A percentile compares a stretch with the other conserved stretches of the same genome.
These are phyloP conservation scores for Aureobasidium sp. DNA, from an alignment of 2,329 filamentous ascomycete genomes.

Conservation along the genomic window DNA sequence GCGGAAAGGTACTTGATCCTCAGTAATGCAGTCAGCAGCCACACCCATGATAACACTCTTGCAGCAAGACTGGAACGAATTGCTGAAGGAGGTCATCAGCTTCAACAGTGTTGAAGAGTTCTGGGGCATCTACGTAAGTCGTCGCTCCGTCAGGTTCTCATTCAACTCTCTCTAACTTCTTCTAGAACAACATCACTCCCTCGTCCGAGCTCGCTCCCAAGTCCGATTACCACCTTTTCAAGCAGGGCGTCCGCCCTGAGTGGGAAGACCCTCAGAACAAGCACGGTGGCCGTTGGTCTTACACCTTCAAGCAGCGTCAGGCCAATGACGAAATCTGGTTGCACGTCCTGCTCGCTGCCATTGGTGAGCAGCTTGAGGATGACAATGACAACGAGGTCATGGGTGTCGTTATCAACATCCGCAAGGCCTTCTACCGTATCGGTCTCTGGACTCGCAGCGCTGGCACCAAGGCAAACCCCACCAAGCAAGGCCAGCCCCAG, in stretches of 20 bases:
- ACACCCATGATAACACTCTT: slow-evolving; percentile 13
- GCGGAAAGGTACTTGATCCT: slow-evolving; percentile 63
- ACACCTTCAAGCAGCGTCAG: slow-evolving; percentile 93
- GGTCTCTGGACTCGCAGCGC: slow-evolving; percentile 95
- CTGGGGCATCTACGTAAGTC: slow-evolving; percentile 95
- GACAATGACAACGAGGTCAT: slow-evolving; percentile 95
- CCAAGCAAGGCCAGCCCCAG: slow-evolving; percentile 55
- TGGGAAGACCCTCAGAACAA: slow-evolving; percentile 99
- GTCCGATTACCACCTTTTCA: slow-evolving; percentile 99
- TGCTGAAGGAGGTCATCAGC: slow-evolving; percentile 96
- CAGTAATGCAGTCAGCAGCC: background rate
- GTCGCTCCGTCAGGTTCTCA: background rate
- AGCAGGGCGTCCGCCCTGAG: slow-evolving; percentile 90
- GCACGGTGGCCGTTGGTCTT: slow-evolving; percentile 98
- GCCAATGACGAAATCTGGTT: slow-evolving; percentile 98
- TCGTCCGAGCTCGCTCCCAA: slow-evolving; percentile 94
- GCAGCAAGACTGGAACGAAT: slow-evolving; percentile 86
- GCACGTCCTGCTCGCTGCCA: slow-evolving; percentile 91
- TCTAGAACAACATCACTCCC: slow-evolving; percentile 93
- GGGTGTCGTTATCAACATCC: slow-evolving; percentile 98
- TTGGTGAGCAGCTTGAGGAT: slow-evolving; percentile 94
- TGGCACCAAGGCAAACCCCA: slow-evolving; percentile 57
- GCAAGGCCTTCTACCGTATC: slow-evolving; percentile 96
- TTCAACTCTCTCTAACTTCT: slow-evolving; percentile 11
- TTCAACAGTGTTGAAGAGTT: slow-evolving; percentile 99